Base-by-base conservation (phyloP, 257 asterid species). In the Avicennia marina region DNA sequence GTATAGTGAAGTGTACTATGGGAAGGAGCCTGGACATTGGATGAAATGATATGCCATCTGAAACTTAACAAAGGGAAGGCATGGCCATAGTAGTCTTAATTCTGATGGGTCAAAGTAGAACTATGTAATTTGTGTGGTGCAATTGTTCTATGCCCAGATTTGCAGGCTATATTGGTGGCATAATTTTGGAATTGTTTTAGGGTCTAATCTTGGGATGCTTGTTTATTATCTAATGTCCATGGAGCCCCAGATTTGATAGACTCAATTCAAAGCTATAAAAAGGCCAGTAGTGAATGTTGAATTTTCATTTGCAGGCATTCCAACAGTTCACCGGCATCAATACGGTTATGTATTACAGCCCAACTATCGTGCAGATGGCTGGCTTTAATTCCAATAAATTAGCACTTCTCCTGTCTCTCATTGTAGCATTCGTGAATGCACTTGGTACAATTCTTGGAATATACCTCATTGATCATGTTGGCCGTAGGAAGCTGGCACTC, bases 281-380 rank as follows among this genome's bases (percentile, higher is more conserved):
- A n/a, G n/a, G n/a, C n/a, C n/a, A n/a, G n/a, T n/a, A n/a, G n/a
- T n/a, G n/a, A n/a, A n/a, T 10, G 22, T 49, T 18, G 39, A 29
- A 12, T 56, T 66, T 50, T 21, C 7, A 51, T 71, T 56, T 70
- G 73, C 89, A 90, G 98, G 95, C 94, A 18, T 90, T 90, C 76
- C 98, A 90, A 72, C 98, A 90, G 78, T 77, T 90, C 57, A 81
- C 96, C 0, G 98, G 98, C 33, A 80, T 87, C 75, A 87, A 90
- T 69, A 90, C 98, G 0, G 90, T 90, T 36, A 90, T 90, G 98
- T 90, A 87, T 42, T 90, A 90, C 76, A 81, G 98, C 77, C 96
- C 98, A 32, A 87, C 89, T 18, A 90, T 87, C 3, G 89, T 90
- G 60, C 98, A 90, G 65, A 90, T 90, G 98, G 98, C 98, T 13